These are phyloP conservation scores for Podaxis sp. DNA, from an alignment of 768 basidiomycete genomes.

Conservation along the genomic window DNA sequence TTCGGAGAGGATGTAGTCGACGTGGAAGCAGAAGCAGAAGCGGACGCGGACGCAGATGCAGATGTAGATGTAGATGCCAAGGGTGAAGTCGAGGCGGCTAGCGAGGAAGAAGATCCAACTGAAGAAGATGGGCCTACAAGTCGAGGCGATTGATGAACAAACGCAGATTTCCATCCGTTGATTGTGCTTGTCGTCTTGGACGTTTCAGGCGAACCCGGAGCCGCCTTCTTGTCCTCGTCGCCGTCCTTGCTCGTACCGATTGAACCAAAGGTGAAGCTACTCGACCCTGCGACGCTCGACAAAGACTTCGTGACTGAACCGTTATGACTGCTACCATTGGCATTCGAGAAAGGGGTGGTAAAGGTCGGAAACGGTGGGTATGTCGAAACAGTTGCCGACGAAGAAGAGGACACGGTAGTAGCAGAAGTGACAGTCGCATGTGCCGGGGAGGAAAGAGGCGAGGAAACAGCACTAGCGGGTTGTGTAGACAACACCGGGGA, in stretches of 20 bases:
- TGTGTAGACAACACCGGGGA: not conserved
- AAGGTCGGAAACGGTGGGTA: constrained; percentile 29
- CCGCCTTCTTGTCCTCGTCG: not conserved
- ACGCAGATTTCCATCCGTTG: no score
- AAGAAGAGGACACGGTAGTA: constrained; percentile 5
- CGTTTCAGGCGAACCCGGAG: not conserved
- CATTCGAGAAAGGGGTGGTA: constrained; percentile 14
- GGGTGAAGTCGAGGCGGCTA: not conserved
- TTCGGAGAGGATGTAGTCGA: not conserved
- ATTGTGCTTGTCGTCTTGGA: not conserved
- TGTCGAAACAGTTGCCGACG: not conserved
- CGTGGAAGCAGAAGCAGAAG: not conserved
- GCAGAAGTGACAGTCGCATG: not conserved
- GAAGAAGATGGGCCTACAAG: no score
- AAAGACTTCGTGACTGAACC: not conserved
- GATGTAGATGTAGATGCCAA: not conserved
- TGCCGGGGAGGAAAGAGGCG: not conserved
- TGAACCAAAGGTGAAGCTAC: not conserved
- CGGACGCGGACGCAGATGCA: not conserved
- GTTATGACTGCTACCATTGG: not conserved
- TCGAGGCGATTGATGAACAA: no score
- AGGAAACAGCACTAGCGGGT: constrained; percentile 1
- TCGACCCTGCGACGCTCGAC: not conserved
- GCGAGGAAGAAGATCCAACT: no score
- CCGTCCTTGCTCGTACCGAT: not conserved